These are phyloP conservation scores for Scolecobasidium constrictum DNA, from an alignment of 2,329 filamentous ascomycete species.

Conservation along the genomic window DNA sequence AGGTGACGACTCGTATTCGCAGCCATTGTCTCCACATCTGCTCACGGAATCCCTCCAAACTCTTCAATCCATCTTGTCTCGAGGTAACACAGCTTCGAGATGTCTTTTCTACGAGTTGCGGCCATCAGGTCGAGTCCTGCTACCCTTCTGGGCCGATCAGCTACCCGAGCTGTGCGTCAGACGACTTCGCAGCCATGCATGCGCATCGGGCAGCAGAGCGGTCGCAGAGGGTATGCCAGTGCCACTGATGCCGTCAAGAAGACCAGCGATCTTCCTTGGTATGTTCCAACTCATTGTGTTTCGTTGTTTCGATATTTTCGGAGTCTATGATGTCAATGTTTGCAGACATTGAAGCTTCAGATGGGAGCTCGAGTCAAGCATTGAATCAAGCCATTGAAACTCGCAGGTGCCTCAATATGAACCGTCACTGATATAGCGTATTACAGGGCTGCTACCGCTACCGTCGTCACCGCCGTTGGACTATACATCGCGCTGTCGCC, in stretches of 20 bases:
- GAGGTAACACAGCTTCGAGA: constrained; percentile 27
- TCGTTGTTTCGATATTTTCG: no score
- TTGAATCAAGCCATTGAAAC: neutral
- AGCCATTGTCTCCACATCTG: constrained; percentile 1
- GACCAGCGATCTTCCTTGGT: constrained; percentile 29
- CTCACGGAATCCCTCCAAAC: neutral
- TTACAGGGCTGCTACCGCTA: constrained; percentile 24
- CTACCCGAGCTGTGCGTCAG: constrained; percentile 20
- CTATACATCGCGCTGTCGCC: constrained; percentile 20
- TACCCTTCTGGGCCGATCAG: constrained; percentile 23
- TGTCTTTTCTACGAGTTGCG: constrained; percentile 27
- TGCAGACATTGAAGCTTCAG: constrained; percentile 1
- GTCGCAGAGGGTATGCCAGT: constrained; percentile 23
- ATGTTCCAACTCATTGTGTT: no score
- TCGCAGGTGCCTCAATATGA: neutral
- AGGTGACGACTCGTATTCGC: neutral
- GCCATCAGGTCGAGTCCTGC: constrained; percentile 26
- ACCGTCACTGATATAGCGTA: neutral
- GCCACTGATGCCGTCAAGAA: constrained; percentile 18
- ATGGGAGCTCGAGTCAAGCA: neutral
- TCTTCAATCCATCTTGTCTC: constrained; percentile 23
- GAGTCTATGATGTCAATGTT: neutral
- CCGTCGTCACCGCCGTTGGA: constrained; percentile 25
- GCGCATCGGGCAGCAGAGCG: constrained; percentile 20
- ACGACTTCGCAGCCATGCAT: constrained; percentile 14